Conservation (phyloP, 306 rosid species). For the Casuarina equisetifolia region DNA sequence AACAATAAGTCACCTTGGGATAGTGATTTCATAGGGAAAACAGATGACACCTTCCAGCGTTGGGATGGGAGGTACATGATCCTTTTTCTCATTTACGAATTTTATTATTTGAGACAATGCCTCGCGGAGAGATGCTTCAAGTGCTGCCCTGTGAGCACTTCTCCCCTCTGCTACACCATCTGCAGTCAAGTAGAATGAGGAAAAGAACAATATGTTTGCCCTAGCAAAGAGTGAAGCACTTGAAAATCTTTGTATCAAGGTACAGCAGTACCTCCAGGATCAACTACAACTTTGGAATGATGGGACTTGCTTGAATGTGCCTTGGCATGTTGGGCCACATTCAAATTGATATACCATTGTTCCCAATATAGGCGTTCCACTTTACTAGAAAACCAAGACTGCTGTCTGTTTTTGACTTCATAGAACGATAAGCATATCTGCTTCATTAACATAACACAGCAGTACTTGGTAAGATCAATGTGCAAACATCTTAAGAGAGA, state of each 20-base stretch:
- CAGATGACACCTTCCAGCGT: conserved; percentile 65
- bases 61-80: conserved; percentile 92
- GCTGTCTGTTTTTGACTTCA: conserved; percentile 80
- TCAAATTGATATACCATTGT: conserved; percentile 91
- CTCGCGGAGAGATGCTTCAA: conserved; percentile 85
- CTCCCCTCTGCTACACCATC: conserved; percentile 74
- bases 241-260: conserved; percentile 16
- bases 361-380: conserved; percentile 88
- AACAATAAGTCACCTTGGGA: conserved; percentile 66
- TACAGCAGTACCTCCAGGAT: conserved; percentile 65
- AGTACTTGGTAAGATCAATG: neutral
- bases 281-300: conserved; percentile 66
- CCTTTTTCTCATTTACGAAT: conserved; percentile 96
- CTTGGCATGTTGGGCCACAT: conserved; percentile 72
- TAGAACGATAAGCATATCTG: conserved; percentile 94
- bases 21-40: conserved; percentile 83
- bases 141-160: conserved; percentile 69
- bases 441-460: conserved; percentile 29
- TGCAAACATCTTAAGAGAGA: neutral
- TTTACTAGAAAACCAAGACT: conserved; percentile 83
- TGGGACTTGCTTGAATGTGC: conserved; percentile 67
- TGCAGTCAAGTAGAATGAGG: conserved; percentile 21
- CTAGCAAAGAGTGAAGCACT: conserved; percentile 16
- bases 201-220: conserved; percentile 8
- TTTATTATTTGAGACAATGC: conserved; percentile 89